phyloP scores from a whole-genome alignment of 768 basidiomycete genomes.

The Termitomyces sp. region DNA sequence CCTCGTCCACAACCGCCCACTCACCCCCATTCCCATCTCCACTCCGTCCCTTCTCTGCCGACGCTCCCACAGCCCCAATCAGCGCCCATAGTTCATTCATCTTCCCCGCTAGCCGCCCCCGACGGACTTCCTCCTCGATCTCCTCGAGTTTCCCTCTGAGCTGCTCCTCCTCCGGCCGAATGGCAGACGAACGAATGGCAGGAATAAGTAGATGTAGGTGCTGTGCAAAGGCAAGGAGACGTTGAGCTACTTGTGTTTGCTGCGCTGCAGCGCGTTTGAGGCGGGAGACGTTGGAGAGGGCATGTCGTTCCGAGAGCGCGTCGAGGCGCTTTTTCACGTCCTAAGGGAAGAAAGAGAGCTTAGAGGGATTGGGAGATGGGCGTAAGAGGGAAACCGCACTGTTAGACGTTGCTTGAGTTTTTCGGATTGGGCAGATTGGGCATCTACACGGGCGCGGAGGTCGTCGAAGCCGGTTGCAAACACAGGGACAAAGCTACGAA shows the following conservation, averaged over 20 bases:
- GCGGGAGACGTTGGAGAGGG: slow-evolving; percentile 66
- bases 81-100: slow-evolving; percentile 86
- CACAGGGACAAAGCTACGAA: slow-evolving; percentile 69
- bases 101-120: slow-evolving; percentile 65
- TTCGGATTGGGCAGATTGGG: slow-evolving; percentile 64
- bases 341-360: slow-evolving; percentile 23
- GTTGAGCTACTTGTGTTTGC: slow-evolving; percentile 70
- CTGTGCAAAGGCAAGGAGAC: slow-evolving; percentile 66
- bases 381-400: slow-evolving; percentile 29
- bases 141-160: slow-evolving; percentile 70
- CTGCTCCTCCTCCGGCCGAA: slow-evolving; percentile 79
- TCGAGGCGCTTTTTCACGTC: slow-evolving; percentile 68
- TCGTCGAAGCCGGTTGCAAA: slow-evolving; percentile 83
- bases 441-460: slow-evolving; percentile 73
- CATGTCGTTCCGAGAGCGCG: slow-evolving; percentile 59
- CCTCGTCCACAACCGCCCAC: slow-evolving; percentile 88
- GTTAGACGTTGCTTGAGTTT: slow-evolving; percentile 68
- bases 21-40: slow-evolving; percentile 45
- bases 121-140: slow-evolving; percentile 69
- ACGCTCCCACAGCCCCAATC: slow-evolving; percentile 69
- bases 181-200: slow-evolving; percentile 67
- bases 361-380: no score
- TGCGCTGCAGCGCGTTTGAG: slow-evolving; percentile 58
- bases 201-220: slow-evolving; percentile 82
- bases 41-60: slow-evolving; percentile 49